Evolutionary conservation across 176 grass and related monocot genomes (phyloP).

Genomic region (Coix lacrymajobi): DNA sequence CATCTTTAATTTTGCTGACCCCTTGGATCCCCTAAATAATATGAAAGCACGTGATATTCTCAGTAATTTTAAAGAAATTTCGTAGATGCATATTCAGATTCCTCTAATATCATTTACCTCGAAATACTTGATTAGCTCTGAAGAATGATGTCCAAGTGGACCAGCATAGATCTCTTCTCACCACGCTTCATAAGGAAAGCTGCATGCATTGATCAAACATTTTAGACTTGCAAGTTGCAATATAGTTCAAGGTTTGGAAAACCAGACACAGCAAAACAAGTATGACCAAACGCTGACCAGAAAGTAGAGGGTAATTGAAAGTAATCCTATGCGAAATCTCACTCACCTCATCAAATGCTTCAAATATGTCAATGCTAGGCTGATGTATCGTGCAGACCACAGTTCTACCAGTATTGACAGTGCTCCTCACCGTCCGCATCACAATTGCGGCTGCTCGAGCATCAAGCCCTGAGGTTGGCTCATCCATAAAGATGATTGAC

Average conservation of each 20-base stretch:
- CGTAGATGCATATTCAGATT: background rate
- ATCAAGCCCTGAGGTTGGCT: constrained; percentile 91
- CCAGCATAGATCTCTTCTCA: constrained; percentile 26
- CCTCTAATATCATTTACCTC: background rate
- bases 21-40: constrained; percentile 45
- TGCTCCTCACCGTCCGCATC: constrained; percentile 88
- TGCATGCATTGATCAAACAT: constrained; percentile 30
- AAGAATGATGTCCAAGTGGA: background rate
- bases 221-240: background rate
- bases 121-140: background rate
- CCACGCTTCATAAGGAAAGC: constrained; percentile 92
- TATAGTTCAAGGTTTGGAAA: background rate
- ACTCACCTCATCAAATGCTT: constrained; percentile 90
- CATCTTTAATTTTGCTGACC: constrained; percentile 75
- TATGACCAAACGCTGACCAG: background rate
- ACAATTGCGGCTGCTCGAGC: constrained; percentile 88
- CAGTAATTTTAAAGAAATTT: background rate
- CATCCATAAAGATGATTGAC: constrained; percentile 90
- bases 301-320: background rate
- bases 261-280: background rate
- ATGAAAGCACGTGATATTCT: background rate
- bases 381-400: constrained; percentile 95
- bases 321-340: background rate
- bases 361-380: constrained; percentile 95
- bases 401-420: constrained; percentile 75